Evolutionary conservation across 495 filamentous ascomycete species (phyloP).

Genomic region (Penicillium herquei): DNA sequence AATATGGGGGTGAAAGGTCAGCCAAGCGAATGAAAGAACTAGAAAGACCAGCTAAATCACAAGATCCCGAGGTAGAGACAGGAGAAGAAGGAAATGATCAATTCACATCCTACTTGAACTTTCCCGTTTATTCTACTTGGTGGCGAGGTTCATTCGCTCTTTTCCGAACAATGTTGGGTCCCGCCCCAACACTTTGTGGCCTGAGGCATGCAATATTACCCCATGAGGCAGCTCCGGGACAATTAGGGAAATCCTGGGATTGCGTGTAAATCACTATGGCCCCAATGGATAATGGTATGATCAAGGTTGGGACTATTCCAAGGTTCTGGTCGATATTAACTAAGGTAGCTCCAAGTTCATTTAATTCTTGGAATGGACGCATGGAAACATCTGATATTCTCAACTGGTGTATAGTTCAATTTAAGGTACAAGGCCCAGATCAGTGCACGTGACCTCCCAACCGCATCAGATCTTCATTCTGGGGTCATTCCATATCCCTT

Average conservation of each 20-base stretch:
- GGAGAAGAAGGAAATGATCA: slow-evolving; percentile 2
- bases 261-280: too few relatives aligned
- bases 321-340: too few relatives aligned
- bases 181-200: slow-evolving; percentile 29
- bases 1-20: slow-evolving; percentile 25
- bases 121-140: slow-evolving; percentile 2
- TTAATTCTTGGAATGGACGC: neutral
- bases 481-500: too few relatives aligned
- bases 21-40: slow-evolving; percentile 9
- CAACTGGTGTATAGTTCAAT: neutral
- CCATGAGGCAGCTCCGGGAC: neutral
- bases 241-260: neutral
- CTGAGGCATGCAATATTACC: slow-evolving; percentile 9
- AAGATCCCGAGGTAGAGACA: slow-evolving; percentile 33
- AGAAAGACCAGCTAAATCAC: slow-evolving; percentile 21
- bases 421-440: slow-evolving; percentile 1
- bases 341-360: neutral
- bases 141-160: slow-evolving; percentile 19
- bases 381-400: neutral
- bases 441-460: slow-evolving; percentile 2
- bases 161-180: slow-evolving; percentile 33
- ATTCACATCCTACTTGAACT: slow-evolving; percentile 3
- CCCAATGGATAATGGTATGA: neutral
- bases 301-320: neutral
- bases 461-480: neutral